Base-by-base conservation (phyloP, 805 yeast species). In the Suhomyces faveliae region DNA sequence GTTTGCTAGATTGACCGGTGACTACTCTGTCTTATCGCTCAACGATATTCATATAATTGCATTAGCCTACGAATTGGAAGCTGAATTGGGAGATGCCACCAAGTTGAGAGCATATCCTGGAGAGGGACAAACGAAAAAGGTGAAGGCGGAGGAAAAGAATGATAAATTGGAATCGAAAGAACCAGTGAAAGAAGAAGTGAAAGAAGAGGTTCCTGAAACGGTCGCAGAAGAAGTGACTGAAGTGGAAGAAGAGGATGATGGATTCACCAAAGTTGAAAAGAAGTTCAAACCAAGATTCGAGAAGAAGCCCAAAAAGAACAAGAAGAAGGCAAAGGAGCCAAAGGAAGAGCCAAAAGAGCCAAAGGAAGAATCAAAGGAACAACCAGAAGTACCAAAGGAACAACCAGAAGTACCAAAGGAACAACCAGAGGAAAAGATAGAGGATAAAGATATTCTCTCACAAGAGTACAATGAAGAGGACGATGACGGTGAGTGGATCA, bases 31-130 rank as follows among this genome's bases (percentile, higher is more conserved):
- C 3, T 76, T 94, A 48, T 88, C 96, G 55, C 79, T 84, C 33
- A 91, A 95, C 54, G 99, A 94, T 85, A 72, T 94, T 30, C 97
- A 91, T 61, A 85, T 94, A 48, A 76, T 95, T 51, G 98, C 99
- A 0, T 75, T 94, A 56, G 82, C 96, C 1, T 91, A 89, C 62
- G 97, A 94, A 63, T 67, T 94, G 43, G 96, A 91, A 54, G 73
- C 75, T 46, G 92, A 89, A 62, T 56, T 76, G 47, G 83, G 83
- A 55, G 71, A 78, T 41, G 92, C 92, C 13, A 77, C 83, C 79
- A 75, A 87, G 58, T 68, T 90, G 51, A 80, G 96, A 66, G 78
- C 74, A 43, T 76, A 57, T 49, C 96, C 96, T 0, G 95, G 95
- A 27, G 85, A 67, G 15, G 37, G 37, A 33, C 37, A 50, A 64